phyloP scores from a whole-genome alignment of 257 asterid species.

The Thymus mandschuricus region DNA sequence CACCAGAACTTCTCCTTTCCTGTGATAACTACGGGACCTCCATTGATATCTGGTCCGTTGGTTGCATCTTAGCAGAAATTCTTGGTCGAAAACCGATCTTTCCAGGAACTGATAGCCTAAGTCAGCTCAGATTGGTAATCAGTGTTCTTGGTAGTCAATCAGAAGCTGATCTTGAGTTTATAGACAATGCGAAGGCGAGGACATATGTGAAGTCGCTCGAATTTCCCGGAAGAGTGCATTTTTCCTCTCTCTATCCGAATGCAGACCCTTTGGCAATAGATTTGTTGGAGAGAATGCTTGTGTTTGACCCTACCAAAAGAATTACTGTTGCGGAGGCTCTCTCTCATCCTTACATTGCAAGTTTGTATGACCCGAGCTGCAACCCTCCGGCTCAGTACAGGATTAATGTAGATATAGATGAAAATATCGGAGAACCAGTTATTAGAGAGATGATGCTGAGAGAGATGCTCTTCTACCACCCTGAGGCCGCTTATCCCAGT shows the following conservation, averaged over 20 bases:
- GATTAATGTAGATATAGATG: slow-evolving; percentile 45
- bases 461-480: slow-evolving; percentile 48
- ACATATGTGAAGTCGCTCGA: slow-evolving; percentile 27
- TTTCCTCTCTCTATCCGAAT: slow-evolving; percentile 37
- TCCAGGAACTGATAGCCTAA: slow-evolving; percentile 47
- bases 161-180: slow-evolving; percentile 40
- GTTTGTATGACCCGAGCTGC: slow-evolving; percentile 42
- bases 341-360: slow-evolving; percentile 45
- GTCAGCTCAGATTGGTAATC: slow-evolving; percentile 43
- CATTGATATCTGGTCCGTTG: slow-evolving; percentile 49
- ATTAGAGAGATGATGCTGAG: slow-evolving; percentile 53
- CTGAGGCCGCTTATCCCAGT: slow-evolving; percentile 39
- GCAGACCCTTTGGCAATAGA: slow-evolving; percentile 51
- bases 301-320: slow-evolving; percentile 49
- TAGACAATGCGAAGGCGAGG: slow-evolving; percentile 45
- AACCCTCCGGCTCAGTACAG: slow-evolving; percentile 43
- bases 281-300: slow-evolving; percentile 46
- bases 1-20: slow-evolving; percentile 51
- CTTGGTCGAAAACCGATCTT: slow-evolving; percentile 49
- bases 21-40: slow-evolving; percentile 47
- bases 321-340: slow-evolving; percentile 48
- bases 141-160: slow-evolving; percentile 48
- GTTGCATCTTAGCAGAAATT: slow-evolving; percentile 51
- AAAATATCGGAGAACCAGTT: slow-evolving; percentile 39
- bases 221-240: slow-evolving; percentile 28